A percentile compares a stretch with the other conserved stretches of the same genome.
These are phyloP conservation scores for Biscogniauxia mediterranea DNA, from an alignment of 2,329 filamentous ascomycete genomes.

Conservation along the genomic window DNA sequence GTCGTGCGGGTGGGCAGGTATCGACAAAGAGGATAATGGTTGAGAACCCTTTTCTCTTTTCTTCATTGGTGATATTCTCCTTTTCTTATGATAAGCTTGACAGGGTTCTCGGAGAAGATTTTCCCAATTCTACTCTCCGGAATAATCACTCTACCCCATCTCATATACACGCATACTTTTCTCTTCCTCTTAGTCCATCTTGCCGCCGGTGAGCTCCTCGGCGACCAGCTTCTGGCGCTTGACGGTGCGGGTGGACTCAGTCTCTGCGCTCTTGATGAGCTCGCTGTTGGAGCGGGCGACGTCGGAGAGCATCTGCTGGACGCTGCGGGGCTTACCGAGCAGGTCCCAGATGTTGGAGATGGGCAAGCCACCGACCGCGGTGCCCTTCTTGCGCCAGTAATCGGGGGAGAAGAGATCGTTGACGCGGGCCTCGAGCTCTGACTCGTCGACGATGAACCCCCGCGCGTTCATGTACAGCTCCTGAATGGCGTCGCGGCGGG, in stretches of 20 bases:
- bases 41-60: no score
- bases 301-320: conserved; percentile 45
- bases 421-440: conserved; percentile 70
- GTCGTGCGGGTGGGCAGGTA: no score
- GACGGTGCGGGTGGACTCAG: conserved; percentile 44
- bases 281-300: conserved; percentile 28
- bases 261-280: conserved; percentile 34
- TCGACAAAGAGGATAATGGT: no score
- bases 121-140: no score
- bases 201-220: conserved; percentile 60
- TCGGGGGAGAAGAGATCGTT: conserved; percentile 72
- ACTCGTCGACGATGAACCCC: conserved; percentile 80
- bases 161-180: no score
- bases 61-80: no score
- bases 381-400: conserved; percentile 45
- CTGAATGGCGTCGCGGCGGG: conserved; percentile 71
- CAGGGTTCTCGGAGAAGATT: no score
- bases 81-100: no score
- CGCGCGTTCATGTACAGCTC: conserved; percentile 87
- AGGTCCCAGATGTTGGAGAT: conserved; percentile 52
- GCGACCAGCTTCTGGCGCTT: conserved; percentile 55
- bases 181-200: conserved; percentile 41
- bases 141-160: no score
- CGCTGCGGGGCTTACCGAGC: conserved; percentile 44
- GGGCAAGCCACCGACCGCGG: conserved; percentile 28